A percentile compares a stretch with the other conserved stretches of the same genome.
These are phyloP conservation scores for Chlorella ohadii DNA, from an alignment of 139 green algal species.

Conservation along the genomic window DNA sequence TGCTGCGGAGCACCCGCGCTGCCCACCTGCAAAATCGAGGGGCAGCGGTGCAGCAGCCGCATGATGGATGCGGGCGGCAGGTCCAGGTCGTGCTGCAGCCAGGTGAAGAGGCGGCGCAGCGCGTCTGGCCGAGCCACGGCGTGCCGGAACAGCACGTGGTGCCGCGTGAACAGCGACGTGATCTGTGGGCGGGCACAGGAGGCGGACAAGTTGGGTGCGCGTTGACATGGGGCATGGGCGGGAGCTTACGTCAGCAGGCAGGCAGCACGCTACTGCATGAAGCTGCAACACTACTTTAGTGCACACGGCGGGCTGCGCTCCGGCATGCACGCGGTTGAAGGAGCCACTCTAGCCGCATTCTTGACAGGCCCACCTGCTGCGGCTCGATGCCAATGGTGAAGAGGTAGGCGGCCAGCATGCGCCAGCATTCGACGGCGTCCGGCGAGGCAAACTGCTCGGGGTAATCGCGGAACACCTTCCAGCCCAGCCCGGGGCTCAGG, in stretches of 20 bases:
- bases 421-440: slow-evolving; percentile 45
- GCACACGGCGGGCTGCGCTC: no score
- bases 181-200: slow-evolving; percentile 7
- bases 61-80: slow-evolving; percentile 9
- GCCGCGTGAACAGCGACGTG: slow-evolving; percentile 16
- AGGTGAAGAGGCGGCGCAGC: slow-evolving; percentile 42
- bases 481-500: slow-evolving; percentile 30
- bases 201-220: no score
- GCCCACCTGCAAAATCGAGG: slow-evolving; percentile 31
- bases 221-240: no score
- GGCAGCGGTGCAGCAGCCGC: slow-evolving; percentile 28
- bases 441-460: slow-evolving; percentile 42
- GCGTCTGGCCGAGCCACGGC: slow-evolving; percentile 35
- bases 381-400: slow-evolving; percentile 26
- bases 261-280: no score
- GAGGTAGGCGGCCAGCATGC: slow-evolving; percentile 36
- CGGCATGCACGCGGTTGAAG: no score
- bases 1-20: no score
- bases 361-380: neutral
- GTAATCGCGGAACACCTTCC: slow-evolving; percentile 35
- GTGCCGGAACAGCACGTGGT: slow-evolving; percentile 29
- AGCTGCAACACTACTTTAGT: no score
- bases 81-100: slow-evolving; percentile 32
- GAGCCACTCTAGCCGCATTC: neutral
- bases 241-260: no score